These are phyloP conservation scores for Hyphopichia fennica DNA, from an alignment of 1,139 yeast genomes.

Conservation along the genomic window DNA sequence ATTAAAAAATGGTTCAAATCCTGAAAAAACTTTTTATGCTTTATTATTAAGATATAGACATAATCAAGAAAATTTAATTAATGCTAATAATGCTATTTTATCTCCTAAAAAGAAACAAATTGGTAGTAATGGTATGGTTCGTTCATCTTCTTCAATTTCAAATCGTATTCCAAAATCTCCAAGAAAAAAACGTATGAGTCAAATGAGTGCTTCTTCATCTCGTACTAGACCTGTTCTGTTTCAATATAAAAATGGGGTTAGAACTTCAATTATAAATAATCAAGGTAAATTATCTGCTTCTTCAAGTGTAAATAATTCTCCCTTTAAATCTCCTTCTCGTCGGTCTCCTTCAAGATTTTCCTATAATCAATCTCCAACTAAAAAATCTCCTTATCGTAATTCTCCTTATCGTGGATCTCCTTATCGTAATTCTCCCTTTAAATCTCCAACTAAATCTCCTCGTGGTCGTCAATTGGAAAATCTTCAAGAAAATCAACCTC, in stretches of 20 bases:
- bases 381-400: conserved; percentile 12
- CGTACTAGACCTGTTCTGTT: conserved; percentile 59
- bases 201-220: conserved; percentile 54
- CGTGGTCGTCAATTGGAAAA: conserved; percentile 5
- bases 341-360: conserved; percentile 18
- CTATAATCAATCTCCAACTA: conserved; percentile 14
- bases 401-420: conserved; percentile 16
- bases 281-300: conserved; percentile 27
- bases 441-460: conserved; percentile 21
- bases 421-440: conserved; percentile 18
- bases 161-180: conserved; percentile 30
- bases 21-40: conserved; percentile 77
- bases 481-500: conserved; percentile 13
- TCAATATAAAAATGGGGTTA: conserved; percentile 32
- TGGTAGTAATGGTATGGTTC: conserved; percentile 2
- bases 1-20: conserved; percentile 56
- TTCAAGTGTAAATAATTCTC: conserved; percentile 38
- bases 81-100: conserved; percentile 4
- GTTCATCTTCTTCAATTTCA: conserved; percentile 7
- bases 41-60: conserved; percentile 57
- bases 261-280: conserved; percentile 22
- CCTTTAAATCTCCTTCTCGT: conserved; percentile 22
- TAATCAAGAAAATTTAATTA: conserved; percentile 34
- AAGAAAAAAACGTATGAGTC: conserved; percentile 46
- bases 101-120: conserved; percentile 10